These are phyloP conservation scores for Myochromella boudieri DNA, from an alignment of 768 basidiomycete species.

Conservation along the genomic window DNA sequence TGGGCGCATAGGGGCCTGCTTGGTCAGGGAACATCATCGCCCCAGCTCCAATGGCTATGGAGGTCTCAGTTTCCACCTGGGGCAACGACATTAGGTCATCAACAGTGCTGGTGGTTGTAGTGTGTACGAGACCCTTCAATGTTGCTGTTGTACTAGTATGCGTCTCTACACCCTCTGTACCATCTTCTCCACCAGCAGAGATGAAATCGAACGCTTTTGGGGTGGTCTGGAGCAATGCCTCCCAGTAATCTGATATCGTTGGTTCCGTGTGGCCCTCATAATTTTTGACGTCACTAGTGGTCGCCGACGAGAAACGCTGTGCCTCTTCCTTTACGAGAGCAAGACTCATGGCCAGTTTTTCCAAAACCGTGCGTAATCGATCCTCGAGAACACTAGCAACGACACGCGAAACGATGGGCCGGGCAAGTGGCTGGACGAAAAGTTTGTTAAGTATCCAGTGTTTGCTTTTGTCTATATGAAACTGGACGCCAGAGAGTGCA, in stretches of 20 bases:
- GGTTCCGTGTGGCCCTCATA: slow-evolving; percentile 12
- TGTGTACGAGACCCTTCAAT: slow-evolving; percentile 28
- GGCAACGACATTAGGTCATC: background rate
- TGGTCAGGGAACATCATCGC: slow-evolving; percentile 35
- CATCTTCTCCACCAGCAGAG: background rate
- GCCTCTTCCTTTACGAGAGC: slow-evolving; percentile 6
- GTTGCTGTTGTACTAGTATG: slow-evolving; percentile 23
- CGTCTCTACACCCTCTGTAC: slow-evolving; percentile 14
- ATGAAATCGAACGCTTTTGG: slow-evolving; percentile 22
- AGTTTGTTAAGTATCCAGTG: slow-evolving; percentile 41
- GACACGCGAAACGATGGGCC: slow-evolving; percentile 27
- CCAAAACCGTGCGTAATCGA: slow-evolving; percentile 24
- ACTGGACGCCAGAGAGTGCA: slow-evolving; percentile 25
- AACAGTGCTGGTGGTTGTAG: slow-evolving; percentile 18
- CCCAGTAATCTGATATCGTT: slow-evolving; percentile 27
- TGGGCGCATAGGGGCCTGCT: slow-evolving; percentile 27
- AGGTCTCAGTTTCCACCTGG: slow-evolving; percentile 17
- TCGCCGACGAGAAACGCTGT: background rate
- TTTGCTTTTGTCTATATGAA: slow-evolving; percentile 32
- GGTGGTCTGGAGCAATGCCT: slow-evolving; percentile 23
- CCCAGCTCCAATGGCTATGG: slow-evolving; percentile 35
- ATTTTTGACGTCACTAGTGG: slow-evolving; percentile 8
- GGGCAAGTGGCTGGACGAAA: slow-evolving; percentile 33
- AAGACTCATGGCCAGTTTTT: slow-evolving; percentile 25
- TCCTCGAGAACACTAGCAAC: slow-evolving; percentile 26